Evolutionary conservation across 768 basidiomycete genomes (phyloP).

Genomic region (Hemileccinum impolitum): DNA sequence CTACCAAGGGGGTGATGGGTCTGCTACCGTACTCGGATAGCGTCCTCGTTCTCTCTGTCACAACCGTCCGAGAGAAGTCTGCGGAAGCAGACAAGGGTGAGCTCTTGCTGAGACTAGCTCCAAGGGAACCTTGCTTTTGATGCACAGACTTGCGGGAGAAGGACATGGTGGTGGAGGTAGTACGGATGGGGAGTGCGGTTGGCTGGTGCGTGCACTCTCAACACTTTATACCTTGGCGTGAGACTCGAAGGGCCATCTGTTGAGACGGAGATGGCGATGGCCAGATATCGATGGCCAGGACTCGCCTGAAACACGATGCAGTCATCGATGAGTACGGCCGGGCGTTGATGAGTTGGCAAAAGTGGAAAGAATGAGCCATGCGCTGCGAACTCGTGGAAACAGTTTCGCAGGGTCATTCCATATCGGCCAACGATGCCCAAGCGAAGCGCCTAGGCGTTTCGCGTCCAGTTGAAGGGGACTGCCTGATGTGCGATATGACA

Average conservation of each 20-base stretch:
- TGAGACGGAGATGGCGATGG: constrained; percentile 4
- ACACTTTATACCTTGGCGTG: constrained; percentile 16
- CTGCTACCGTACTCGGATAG: constrained; percentile 16
- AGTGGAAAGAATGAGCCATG: constrained; percentile 3
- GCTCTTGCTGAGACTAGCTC: background rate
- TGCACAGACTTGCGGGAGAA: constrained; percentile 11
- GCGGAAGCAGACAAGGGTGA: constrained; percentile 14
- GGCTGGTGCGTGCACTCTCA: background rate
- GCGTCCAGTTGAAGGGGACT: too few relatives aligned
- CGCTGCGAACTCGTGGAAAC: constrained; percentile 3
- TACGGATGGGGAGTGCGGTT: background rate
- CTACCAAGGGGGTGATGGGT: constrained; percentile 10
- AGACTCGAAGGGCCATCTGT: background rate
- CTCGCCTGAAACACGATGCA: constrained; percentile 17
- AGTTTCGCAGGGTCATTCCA: background rate
- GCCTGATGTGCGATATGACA: too few relatives aligned
- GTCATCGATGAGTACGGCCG: constrained; percentile 9
- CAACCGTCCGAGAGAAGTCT: constrained; percentile 6
- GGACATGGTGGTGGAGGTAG: constrained; percentile 15
- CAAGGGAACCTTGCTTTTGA: constrained; percentile 5
- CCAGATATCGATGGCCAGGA: background rate
- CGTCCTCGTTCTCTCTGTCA: constrained; percentile 16
- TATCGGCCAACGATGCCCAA: too few relatives aligned
- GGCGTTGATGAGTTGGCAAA: constrained; percentile 8
- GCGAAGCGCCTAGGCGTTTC: too few relatives aligned